Evolutionary conservation across 495 filamentous ascomycete species (phyloP).

Genomic region (Penicilliopsis zonata): DNA sequence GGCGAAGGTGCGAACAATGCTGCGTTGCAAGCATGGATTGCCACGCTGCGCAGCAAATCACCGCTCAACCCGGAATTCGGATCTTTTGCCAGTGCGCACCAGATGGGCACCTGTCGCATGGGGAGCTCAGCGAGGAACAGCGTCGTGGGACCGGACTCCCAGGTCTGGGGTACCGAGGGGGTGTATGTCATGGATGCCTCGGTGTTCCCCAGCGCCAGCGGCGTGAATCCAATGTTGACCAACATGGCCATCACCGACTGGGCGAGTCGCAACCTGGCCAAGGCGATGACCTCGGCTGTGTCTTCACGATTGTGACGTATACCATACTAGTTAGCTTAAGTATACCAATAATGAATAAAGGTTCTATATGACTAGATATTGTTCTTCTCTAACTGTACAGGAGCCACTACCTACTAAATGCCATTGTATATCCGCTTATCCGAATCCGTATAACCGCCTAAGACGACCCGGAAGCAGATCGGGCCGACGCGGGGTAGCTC

Average conservation of each 20-base stretch:
- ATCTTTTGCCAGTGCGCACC: conserved; percentile 60
- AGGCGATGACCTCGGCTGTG: conserved; percentile 8
- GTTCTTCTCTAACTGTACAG: too few relatives aligned
- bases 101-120: conserved; percentile 91
- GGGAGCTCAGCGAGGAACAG: conserved; percentile 41
- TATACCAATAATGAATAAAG: neutral
- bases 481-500: too few relatives aligned
- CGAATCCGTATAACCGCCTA: too few relatives aligned
- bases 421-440: too few relatives aligned
- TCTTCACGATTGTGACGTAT: neutral
- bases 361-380: too few relatives aligned
- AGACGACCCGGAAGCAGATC: too few relatives aligned
- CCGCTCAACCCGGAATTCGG: conserved; percentile 30
- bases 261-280: conserved; percentile 26
- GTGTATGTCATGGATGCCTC: conserved; percentile 79
- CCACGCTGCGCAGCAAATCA: conserved; percentile 42
- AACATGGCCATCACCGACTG: conserved; percentile 67
- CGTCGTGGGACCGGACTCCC: conserved; percentile 64
- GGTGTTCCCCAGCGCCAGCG: conserved; percentile 79
- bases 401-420: too few relatives aligned
- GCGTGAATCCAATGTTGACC: conserved; percentile 91
- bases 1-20: conserved; percentile 50
- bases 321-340: neutral
- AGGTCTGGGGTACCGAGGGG: conserved; percentile 63
- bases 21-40: conserved; percentile 57